Evolutionary conservation across 495 filamentous ascomycete genomes (phyloP).

Genomic region (Gamarada debralockiae): DNA sequence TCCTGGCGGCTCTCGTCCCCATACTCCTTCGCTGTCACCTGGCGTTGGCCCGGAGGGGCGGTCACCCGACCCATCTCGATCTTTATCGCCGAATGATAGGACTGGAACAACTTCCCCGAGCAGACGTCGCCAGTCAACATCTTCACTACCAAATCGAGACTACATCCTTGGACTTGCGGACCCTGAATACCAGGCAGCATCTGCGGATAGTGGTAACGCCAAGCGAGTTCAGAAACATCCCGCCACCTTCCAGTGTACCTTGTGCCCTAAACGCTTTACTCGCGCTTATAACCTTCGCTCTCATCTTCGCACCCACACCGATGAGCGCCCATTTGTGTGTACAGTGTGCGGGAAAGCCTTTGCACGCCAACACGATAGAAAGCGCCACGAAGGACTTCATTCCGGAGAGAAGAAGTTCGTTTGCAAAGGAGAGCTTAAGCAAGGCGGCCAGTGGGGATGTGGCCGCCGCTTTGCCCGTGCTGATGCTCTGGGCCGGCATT

Average conservation of each 20-base stretch:
- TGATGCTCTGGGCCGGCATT: conserved; percentile 94
- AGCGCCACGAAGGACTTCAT: conserved; percentile 86
- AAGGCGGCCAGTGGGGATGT: conserved; percentile 85
- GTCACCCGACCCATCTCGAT: conserved; percentile 49
- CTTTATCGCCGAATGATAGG: conserved; percentile 65
- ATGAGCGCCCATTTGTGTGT: conserved; percentile 92
- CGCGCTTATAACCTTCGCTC: conserved; percentile 87
- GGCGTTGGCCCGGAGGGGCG: conserved; percentile 35
- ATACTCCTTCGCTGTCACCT: conserved; percentile 28
- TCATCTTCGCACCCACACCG: conserved; percentile 89
- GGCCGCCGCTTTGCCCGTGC: conserved; percentile 91
- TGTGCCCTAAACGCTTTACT: conserved; percentile 86
- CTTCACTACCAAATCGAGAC: conserved; percentile 81
- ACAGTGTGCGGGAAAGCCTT: conserved; percentile 96
- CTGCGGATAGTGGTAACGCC: conserved; percentile 43
- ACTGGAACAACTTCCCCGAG: conserved; percentile 58
- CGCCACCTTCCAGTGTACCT: conserved; percentile 80
- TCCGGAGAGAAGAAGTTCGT: conserved; percentile 97
- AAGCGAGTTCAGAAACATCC: conserved; percentile 94
- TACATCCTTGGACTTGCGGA: conserved; percentile 91
- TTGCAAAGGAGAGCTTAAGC: conserved; percentile 83
- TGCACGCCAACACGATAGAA: conserved; percentile 89
- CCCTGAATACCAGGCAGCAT: conserved; percentile 72
- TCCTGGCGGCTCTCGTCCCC: conserved; percentile 34
- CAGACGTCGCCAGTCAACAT: conserved; percentile 78